Evolutionary conservation across 2,329 filamentous ascomycete species (phyloP).

Genomic region (Lasiodiplodia theobromae): DNA sequence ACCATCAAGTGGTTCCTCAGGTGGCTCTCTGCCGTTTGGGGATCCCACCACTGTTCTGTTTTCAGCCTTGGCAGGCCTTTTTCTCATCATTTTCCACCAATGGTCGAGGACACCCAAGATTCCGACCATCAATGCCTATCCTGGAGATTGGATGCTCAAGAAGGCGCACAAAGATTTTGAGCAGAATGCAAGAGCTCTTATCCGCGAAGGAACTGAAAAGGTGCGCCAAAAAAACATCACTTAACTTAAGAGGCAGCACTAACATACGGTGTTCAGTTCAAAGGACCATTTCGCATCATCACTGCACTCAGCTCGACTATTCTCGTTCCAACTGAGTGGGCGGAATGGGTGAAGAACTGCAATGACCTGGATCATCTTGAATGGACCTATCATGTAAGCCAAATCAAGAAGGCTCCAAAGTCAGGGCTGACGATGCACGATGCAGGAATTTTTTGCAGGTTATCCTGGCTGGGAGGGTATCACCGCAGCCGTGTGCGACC

Average conservation of each 20-base stretch:
- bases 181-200: constrained; percentile 6
- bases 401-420: too few species aligned
- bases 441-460: constrained; percentile 16
- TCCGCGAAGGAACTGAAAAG: constrained; percentile 8
- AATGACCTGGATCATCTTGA: constrained; percentile 3
- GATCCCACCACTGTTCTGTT: not conserved
- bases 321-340: constrained; percentile 7
- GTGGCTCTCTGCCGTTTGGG: not conserved
- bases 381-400: not conserved
- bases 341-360: constrained; percentile 22
- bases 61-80: not conserved
- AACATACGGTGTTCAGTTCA: constrained; percentile 1
- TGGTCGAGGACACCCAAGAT: constrained; percentile 1
- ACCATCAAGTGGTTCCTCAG: not conserved
- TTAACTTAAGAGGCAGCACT: not conserved
- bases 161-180: constrained; percentile 2
- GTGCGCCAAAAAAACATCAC: not conserved
- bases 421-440: not conserved
- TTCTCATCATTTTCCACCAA: not conserved
- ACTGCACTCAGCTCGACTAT: constrained; percentile 11
- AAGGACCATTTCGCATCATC: constrained; percentile 19
- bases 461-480: constrained; percentile 18
- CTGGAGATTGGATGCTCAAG: constrained; percentile 18
- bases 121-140: constrained; percentile 12
- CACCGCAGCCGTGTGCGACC: constrained; percentile 8